Base-by-base conservation (phyloP, 371 early-diverging fungal genomes). In the Mortierella sp. region DNA sequence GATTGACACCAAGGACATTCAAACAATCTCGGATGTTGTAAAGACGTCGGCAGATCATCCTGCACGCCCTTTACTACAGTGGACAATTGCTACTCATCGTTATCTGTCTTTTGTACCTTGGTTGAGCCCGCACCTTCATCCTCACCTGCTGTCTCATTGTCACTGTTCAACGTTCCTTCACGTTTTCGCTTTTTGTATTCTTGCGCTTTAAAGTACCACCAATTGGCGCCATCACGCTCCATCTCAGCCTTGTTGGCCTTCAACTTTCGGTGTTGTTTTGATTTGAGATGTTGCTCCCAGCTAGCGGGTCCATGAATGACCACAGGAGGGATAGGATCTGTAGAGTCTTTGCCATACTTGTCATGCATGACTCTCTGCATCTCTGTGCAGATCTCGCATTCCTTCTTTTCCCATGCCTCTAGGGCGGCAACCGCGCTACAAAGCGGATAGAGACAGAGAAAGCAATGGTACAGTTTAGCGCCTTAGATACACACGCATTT, bases 301-400 rank as follows among this genome's bases (percentile, higher is more conserved):
- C 90, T 89, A 16, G 81, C 79, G 27, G 91, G 89, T 4, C 93
- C 93, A 67, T 90, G 87, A 9, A 91, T 69, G 41, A 88, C 80
- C 3, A 87, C 82, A 7, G 83, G 84, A 30, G 84, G 81, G 24
- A 64, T 61, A 0, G 70, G 47, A 10, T 73, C 70, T 23, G 45
- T 47, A 1, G 64, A 60, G 3, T 48, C 54, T n/a, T 52, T 24
- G 14, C 19, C 27, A 24, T 61, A 64, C 21, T 65, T 76, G 26
- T 67, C 68, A 16, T 64, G 61, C 76, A 76, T 76, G 23, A 76
- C 66, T 62, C 57, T 57, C 49, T 47, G 65, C 69, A 63, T 63
- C 43, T 67, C 73, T 21, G 84, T 84, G 62, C 91, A 91, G 6
- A 89, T 81, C n/a, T 79, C 72, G 43, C 92, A 93, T 23, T 72